Base-by-base conservation (phyloP, 2,329 filamentous ascomycete species). In the Fusarium palustre region DNA sequence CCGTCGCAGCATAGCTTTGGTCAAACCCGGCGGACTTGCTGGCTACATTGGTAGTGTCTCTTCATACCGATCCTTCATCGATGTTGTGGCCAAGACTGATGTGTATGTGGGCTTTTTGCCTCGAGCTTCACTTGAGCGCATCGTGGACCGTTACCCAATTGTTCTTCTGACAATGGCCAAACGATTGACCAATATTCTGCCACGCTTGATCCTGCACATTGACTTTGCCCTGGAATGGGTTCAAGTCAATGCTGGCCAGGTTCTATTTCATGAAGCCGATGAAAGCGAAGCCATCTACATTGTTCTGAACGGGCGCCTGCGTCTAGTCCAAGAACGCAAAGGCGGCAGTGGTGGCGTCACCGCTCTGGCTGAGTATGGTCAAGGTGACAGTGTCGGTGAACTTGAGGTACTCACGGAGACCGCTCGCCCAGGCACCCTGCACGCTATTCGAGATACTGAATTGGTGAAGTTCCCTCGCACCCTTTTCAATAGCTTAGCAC, bases 201-300 rank as follows among this genome's bases (percentile, higher is more conserved):
- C 97, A 1, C 90, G 93, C 16, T 83, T 99, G 55, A 94, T 99
- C 66, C 84, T 97, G 18, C 96, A 99, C 75, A 98, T 99, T 68
- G 96, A 99, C 79, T 99, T 99, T 81, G 96, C 96, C 6, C 85
- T 99, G 20, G 97, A 99, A 82, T 99, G 97, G 96, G 90, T 97
- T 5, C 97, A 99, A 76, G 94, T 99, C 65, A 94, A 93, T 79
- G 93, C 96, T 5, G 94, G 96, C 0, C 94, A 99, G 76, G 92
- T 97, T 12, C 92, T 99, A 36, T 97, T 97, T 77, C 93, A 97
- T 70, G 92, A 97, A 79, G 90, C 90, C 4, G 94, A 99, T 70
- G 96, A 98, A 70, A 99, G 96, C 74, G 96, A 99, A 79, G 95
- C 97, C 2, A 99, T 99, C 41, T 99, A 98, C 75, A 94, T 99